A percentile compares a stretch with the other conserved stretches of the same genome.
phyloP scores from a whole-genome alignment of 2,329 filamentous ascomycete species.

The Apiospora phragmitis region DNA sequence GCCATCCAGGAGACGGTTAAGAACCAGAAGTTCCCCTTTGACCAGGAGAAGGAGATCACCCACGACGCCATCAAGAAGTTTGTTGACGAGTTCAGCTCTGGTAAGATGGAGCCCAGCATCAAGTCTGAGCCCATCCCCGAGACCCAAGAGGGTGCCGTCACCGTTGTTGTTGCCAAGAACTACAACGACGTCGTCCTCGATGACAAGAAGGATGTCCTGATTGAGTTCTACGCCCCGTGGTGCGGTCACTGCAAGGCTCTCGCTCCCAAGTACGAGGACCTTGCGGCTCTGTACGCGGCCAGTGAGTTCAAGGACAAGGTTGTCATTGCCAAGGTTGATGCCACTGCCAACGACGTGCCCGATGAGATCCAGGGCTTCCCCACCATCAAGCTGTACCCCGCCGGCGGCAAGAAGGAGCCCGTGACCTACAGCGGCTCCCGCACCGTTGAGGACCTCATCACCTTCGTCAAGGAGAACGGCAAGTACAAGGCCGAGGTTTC shows the following conservation, averaged over 20 bases:
- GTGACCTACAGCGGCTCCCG: slow-evolving; percentile 86
- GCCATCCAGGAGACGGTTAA: slow-evolving; percentile 94
- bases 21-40: slow-evolving; percentile 96
- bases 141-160: slow-evolving; percentile 86
- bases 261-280: slow-evolving; percentile 94
- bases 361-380: slow-evolving; percentile 98
- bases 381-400: slow-evolving; percentile 97
- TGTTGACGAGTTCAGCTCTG: slow-evolving; percentile 79
- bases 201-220: slow-evolving; percentile 91
- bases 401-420: slow-evolving; percentile 81
- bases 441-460: slow-evolving; percentile 85
- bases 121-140: slow-evolving; percentile 98
- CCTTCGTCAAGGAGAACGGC: slow-evolving; percentile 94
- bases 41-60: slow-evolving; percentile 79
- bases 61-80: slow-evolving; percentile 73
- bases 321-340: slow-evolving; percentile 95
- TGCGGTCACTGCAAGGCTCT: slow-evolving; percentile 99
- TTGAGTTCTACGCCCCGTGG: slow-evolving; percentile 99
- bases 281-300: slow-evolving; percentile 75
- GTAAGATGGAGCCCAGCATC: slow-evolving; percentile 93
- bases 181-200: slow-evolving; percentile 92
- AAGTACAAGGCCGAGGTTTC: slow-evolving; percentile 77
- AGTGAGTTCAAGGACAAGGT: slow-evolving; percentile 81
- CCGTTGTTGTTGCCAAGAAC: slow-evolving; percentile 86
- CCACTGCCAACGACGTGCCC: slow-evolving; percentile 92